Percentiles rank a stretch among this genome's conserved stretches.
Evolutionary conservation across 371 early-diverging fungal species (phyloP).

Genomic region (Mucor racemosus): DNA sequence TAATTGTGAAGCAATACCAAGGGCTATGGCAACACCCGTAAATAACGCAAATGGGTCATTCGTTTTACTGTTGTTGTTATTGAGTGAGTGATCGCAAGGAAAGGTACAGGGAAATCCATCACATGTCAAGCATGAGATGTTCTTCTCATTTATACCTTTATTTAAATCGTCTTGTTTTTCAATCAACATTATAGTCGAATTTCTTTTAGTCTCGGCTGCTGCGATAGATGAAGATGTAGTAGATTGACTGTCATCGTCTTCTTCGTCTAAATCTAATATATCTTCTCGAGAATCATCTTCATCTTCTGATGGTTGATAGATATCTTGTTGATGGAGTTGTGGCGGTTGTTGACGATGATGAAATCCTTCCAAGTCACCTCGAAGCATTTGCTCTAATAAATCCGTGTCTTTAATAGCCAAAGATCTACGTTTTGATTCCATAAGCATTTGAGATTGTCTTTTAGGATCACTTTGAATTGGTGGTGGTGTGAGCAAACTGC

Average conservation of each 20-base stretch:
- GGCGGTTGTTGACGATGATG: background rate
- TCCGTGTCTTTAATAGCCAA: constrained; percentile 52
- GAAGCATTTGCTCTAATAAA: constrained; percentile 48
- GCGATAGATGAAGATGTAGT: constrained; percentile 1
- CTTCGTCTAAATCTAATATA: background rate
- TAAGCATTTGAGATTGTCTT: constrained; percentile 54
- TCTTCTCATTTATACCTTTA: constrained; percentile 19
- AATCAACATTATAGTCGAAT: constrained; percentile 3
- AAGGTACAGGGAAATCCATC: constrained; percentile 27
- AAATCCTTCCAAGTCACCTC: constrained; percentile 41
- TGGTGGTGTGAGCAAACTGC: constrained; percentile 17
- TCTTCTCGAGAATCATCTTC: background rate
- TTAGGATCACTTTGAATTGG: constrained; percentile 36
- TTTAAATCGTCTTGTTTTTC: constrained; percentile 14
- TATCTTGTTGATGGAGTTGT: background rate
- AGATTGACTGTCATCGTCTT: background rate
- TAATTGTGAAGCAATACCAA: constrained; percentile 43
- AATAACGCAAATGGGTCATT: constrained; percentile 47
- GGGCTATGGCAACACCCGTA: constrained; percentile 37
- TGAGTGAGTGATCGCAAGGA: constrained; percentile 25
- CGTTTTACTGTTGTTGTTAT: constrained; percentile 26
- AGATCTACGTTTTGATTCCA: constrained; percentile 55
- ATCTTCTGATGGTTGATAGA: constrained; percentile 9
- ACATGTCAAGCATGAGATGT: constrained; percentile 22
- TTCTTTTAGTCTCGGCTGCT: constrained; percentile 8